Evolutionary conservation across 441 rosid genomes (phyloP).

Genomic region (Erodium moschatum): DNA sequence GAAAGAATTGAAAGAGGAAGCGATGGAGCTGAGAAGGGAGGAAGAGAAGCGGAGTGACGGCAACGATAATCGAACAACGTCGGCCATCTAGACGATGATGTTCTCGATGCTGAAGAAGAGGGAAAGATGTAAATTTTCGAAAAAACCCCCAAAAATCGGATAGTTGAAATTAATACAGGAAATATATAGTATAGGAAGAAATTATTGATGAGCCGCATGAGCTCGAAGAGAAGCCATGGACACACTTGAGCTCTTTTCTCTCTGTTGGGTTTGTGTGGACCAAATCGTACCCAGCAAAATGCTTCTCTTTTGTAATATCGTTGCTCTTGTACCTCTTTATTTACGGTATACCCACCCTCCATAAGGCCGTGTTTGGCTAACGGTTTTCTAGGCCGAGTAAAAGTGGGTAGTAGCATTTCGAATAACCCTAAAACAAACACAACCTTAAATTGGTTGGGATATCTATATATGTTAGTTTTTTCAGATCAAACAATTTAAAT

Average conservation of each 20-base stretch:
- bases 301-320: background rate
- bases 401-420: background rate
- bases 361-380: background rate
- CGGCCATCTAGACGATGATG: constrained; percentile 48
- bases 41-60: constrained; percentile 36
- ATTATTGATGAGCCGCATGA: background rate
- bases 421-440: background rate
- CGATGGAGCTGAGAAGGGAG: constrained; percentile 26
- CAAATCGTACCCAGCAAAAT: background rate
- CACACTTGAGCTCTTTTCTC: background rate
- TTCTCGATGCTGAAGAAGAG: background rate
- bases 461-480: background rate
- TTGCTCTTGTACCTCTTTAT: background rate
- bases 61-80: constrained; percentile 35
- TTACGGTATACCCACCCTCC: background rate
- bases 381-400: background rate
- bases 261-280: background rate
- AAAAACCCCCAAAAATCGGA: background rate
- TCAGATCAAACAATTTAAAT: too few species aligned
- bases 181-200: background rate
- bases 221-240: background rate
- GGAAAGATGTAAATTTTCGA: background rate
- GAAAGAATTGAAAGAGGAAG: constrained; percentile 33
- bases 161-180: background rate
- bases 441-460: background rate